phyloP scores from a whole-genome alignment of 208 protist genomes.

The Novymonas esmeraldas region DNA sequence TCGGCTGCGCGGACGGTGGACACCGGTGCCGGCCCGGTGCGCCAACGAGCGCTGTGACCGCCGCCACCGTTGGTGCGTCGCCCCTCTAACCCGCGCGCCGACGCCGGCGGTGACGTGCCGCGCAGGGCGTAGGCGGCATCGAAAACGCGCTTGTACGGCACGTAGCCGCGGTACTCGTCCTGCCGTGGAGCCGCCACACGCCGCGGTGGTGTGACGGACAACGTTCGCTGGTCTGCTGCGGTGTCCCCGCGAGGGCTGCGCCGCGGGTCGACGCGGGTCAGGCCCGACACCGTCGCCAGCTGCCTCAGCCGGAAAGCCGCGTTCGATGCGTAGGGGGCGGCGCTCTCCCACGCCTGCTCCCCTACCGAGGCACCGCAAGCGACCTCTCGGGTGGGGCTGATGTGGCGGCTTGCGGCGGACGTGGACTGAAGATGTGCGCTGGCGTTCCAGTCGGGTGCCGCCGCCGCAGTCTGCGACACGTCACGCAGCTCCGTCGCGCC shows the following conservation, averaged over 20 bases:
- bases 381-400: not conserved
- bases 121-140: conserved; percentile 18
- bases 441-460: not conserved
- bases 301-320: conserved; percentile 10
- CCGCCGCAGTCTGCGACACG: not conserved
- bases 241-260: not conserved
- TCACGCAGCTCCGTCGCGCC: not conserved
- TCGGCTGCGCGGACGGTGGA: no score
- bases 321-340: conserved; percentile 9
- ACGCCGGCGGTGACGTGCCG: not conserved
- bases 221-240: not conserved
- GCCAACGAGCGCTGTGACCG: not conserved
- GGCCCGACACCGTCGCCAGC: not conserved
- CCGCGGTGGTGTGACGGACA: not conserved
- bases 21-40: no score
- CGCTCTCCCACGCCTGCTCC: not conserved
- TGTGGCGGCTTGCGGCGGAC: not conserved
- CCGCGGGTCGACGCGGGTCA: not conserved
- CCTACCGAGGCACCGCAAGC: not conserved
- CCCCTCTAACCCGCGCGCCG: not conserved
- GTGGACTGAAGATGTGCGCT: not conserved
- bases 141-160: conserved; percentile 35
- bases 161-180: conserved; percentile 15
- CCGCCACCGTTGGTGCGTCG: not conserved
- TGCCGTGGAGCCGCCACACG: not conserved